Evolutionary conservation across 768 basidiomycete genomes (phyloP), one percentile per base, ranked within the genome.

Genomic region (Mycena rosella): DNA sequence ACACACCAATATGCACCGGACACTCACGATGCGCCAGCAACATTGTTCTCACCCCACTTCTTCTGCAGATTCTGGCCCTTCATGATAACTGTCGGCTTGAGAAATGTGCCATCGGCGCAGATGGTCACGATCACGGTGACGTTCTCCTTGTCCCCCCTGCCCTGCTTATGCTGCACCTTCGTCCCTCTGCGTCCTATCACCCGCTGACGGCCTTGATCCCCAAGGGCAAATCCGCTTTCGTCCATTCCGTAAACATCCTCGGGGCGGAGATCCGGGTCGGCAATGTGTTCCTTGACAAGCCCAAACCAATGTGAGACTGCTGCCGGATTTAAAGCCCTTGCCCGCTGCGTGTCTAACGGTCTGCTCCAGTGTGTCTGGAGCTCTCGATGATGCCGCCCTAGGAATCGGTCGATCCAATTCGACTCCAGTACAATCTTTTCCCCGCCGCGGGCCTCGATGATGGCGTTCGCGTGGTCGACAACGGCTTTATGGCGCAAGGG

Each of bases 171-270:
- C 47, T 60, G 59, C 5, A 27, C 20, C 22, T 51, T 51, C 7
- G 49, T 30, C 14, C 49, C 49, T 4, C 3, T 3, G 10, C 49
- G 27, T 17, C 49, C 49, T 7, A 51, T 7, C 18, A 51, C 49
- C 2, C 49, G 14, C 49, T 51, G 27, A 6, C 29, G n/a, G 10
- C 49, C 49, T 3, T 27, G 26, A 30, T 51, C 15, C 2, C 5
- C 3, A 18, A 20, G 26, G 1, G 20, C 15, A 13, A 51, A 51
- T n/a, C 49, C 49, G 15, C 49, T 68, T 40, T 73, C 70, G 47
- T 73, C 72, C 72, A 73, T 73, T 18, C 72, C 70, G 52, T 68
- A 73, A 1, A 71, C 45, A 30, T 63, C 24, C 40, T 73, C 65
- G n/a, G 47, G 56, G 15, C 22, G 29, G 4, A 69, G 54, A 1